Evolutionary conservation across 2,329 filamentous ascomycete species (phyloP).

Genomic region (Colletotrichum sp.): DNA sequence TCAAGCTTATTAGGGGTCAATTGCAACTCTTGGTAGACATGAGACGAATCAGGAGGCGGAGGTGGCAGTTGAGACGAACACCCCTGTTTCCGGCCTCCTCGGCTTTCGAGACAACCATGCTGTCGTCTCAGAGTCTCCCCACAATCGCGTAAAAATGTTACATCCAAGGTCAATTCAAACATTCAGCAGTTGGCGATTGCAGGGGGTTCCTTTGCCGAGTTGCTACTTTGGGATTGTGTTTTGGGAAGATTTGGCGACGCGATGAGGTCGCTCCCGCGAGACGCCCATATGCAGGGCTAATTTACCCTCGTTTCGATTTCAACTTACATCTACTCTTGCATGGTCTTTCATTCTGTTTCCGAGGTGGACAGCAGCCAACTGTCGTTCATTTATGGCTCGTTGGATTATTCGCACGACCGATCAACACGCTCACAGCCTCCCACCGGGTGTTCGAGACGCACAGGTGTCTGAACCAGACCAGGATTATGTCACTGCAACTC

Average conservation of each 20-base stretch:
- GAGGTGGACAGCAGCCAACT: not conserved
- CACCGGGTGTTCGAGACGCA: not conserved
- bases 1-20: not conserved
- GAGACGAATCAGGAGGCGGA: not conserved
- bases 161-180: not conserved
- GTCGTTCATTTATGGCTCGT: not conserved
- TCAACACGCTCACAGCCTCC: not conserved
- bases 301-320: not conserved
- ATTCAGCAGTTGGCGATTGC: not conserved
- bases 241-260: not conserved
- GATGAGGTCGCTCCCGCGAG: not conserved
- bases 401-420: not conserved
- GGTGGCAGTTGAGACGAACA: constrained; percentile 5
- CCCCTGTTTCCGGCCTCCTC: not conserved
- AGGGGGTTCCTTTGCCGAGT: not conserved
- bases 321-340: not conserved
- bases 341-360: not conserved
- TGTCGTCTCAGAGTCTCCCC: not conserved
- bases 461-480: not conserved
- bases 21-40: not conserved
- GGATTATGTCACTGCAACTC: not conserved
- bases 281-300: not conserved
- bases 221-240: not conserved
- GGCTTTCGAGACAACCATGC: not conserved
- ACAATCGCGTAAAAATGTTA: not conserved